A percentile compares a stretch with the other conserved stretches of the same genome.
These are phyloP conservation scores for Monilinia vaccinii-corymbosi DNA, from an alignment of 2,329 filamentous ascomycete genomes.

Conservation along the genomic window DNA sequence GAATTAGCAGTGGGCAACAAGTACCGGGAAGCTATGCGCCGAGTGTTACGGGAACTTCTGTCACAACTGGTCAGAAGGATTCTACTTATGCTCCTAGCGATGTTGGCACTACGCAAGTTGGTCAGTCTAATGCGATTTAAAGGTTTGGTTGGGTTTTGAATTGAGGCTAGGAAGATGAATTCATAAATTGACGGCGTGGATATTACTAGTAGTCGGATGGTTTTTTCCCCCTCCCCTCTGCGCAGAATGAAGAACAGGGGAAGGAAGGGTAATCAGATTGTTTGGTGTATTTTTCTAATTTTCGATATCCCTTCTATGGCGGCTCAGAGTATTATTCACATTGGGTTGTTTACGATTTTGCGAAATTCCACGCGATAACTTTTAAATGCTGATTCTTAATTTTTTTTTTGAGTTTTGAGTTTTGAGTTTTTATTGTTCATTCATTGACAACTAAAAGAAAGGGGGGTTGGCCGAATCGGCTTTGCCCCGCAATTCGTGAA, in stretches of 20 bases:
- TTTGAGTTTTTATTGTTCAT: too few relatives aligned
- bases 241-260: neutral
- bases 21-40: constrained; percentile 4
- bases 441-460: too few relatives aligned
- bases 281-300: neutral
- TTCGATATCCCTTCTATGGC: neutral
- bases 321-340: neutral
- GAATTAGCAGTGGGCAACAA: constrained; percentile 6
- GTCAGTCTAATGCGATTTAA: neutral
- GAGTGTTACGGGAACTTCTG: neutral
- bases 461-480: too few relatives aligned
- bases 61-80: constrained; percentile 1
- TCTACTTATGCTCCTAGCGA: constrained; percentile 5
- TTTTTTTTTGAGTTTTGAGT: too few relatives aligned
- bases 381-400: too few relatives aligned
- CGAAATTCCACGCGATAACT: neutral
- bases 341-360: neutral
- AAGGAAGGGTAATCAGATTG: neutral
- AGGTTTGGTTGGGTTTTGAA: neutral
- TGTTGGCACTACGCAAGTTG: neutral
- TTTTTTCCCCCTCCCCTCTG: neutral
- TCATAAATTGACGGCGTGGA: neutral
- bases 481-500: too few relatives aligned
- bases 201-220: neutral
- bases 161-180: neutral